phyloP scores from a whole-genome alignment of 768 basidiomycete genomes.

The Mycena latifolia region DNA sequence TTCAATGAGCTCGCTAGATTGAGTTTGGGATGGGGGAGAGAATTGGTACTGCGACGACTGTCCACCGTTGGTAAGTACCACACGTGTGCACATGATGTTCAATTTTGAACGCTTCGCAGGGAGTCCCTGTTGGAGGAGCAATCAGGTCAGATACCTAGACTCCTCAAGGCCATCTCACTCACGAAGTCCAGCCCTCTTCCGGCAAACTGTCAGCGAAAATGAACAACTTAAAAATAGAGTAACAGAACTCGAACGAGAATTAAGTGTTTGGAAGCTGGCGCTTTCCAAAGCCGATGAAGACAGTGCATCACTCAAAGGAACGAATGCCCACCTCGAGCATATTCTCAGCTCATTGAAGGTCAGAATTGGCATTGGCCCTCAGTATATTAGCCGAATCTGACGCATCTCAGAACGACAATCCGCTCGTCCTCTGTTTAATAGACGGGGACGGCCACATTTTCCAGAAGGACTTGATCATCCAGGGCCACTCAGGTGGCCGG shows the following conservation, averaged over 20 bases:
- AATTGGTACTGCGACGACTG: neutral
- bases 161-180: neutral
- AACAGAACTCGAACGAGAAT: slow-evolving; percentile 53
- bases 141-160: slow-evolving; percentile 39
- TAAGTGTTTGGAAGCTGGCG: slow-evolving; percentile 55
- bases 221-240: slow-evolving; percentile 44
- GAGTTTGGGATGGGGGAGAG: slow-evolving; percentile 13
- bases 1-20: slow-evolving; percentile 5
- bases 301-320: slow-evolving; percentile 43
- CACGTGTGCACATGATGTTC: too few relatives aligned
- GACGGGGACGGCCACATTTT: slow-evolving; percentile 64
- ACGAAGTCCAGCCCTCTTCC: slow-evolving; percentile 43
- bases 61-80: slow-evolving; percentile 17
- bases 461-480: slow-evolving; percentile 48
- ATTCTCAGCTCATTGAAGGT: slow-evolving; percentile 48
- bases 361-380: slow-evolving; percentile 23
- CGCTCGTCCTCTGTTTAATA: slow-evolving; percentile 55
- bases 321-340: slow-evolving; percentile 44
- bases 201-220: slow-evolving; percentile 46
- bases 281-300: slow-evolving; percentile 49
- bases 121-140: slow-evolving; percentile 48
- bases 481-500: slow-evolving; percentile 58
- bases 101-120: slow-evolving; percentile 34
- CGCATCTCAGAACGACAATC: slow-evolving; percentile 51
- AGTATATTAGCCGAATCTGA: neutral